Conservation (phyloP, 805 yeast species). For the Dipodascopsis uninucleata region DNA sequence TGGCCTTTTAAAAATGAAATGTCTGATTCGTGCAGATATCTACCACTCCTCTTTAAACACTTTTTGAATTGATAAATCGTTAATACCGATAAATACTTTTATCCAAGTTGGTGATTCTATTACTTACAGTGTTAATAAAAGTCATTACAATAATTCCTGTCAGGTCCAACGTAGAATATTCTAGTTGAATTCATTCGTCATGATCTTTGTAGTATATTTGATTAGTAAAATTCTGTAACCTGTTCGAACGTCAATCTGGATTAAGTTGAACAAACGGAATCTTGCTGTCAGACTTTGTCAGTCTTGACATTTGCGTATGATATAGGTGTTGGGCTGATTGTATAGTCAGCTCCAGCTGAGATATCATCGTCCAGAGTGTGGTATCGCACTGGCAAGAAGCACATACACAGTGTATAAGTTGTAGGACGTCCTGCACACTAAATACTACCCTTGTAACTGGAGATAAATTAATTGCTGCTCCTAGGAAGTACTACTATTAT, state of each 20-base stretch:
- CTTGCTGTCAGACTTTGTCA: slow-evolving; percentile 44
- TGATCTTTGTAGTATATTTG: slow-evolving; percentile 11
- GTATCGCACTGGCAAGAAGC: slow-evolving; percentile 42
- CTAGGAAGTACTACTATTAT: slow-evolving; percentile 40
- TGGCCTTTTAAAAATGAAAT: too few species aligned
- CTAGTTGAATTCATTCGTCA: slow-evolving; percentile 21
- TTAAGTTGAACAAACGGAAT: slow-evolving; percentile 38
- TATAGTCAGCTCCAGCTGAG: slow-evolving; percentile 43
- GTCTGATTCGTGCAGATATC: too few species aligned
- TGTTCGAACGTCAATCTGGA: slow-evolving; percentile 25
- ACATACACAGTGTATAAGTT: slow-evolving; percentile 30
- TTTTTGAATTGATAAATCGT: too few species aligned
- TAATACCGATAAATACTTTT: too few species aligned
- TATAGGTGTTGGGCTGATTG: slow-evolving; percentile 45
- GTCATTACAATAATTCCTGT: too few species aligned
- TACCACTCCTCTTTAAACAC: too few species aligned
- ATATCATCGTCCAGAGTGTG: slow-evolving; percentile 44
- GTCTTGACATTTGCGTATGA: slow-evolving; percentile 48
- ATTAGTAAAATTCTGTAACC: slow-evolving; percentile 20
- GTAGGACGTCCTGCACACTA: slow-evolving; percentile 45
- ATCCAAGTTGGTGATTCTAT: too few species aligned
- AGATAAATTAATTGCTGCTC: slow-evolving; percentile 9
- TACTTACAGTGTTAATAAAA: too few species aligned
- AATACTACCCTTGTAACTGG: slow-evolving; percentile 42
- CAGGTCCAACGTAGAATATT: slow-evolving; percentile 22